Percentiles rank a stretch among this genome's conserved stretches.
Conservation (phyloP, 2,329 filamentous ascomycete species). For the Paracorniculantispora psalliotae region DNA sequence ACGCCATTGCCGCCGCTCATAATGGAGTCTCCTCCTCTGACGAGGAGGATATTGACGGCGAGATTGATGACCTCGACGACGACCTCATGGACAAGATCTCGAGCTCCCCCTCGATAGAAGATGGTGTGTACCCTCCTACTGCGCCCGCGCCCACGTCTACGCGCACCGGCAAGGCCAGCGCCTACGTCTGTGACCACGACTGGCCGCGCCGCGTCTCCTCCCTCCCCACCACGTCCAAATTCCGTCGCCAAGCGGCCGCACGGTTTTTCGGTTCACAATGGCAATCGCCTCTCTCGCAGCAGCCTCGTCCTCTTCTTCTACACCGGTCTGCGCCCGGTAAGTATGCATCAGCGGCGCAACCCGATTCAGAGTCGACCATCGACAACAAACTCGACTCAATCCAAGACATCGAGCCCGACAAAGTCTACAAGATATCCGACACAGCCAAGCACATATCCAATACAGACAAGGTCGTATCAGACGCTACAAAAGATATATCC, state of each 20-base stretch:
- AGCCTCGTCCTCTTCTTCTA: slow-evolving; percentile 13
- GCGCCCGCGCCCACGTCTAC: no score
- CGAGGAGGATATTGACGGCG: slow-evolving; percentile 62
- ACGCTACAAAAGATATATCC: neutral
- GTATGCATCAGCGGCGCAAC: neutral
- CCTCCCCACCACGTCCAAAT: slow-evolving; percentile 29
- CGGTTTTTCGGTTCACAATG: slow-evolving; percentile 10
- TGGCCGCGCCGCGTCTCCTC: slow-evolving; percentile 43
- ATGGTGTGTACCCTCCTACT: slow-evolving; percentile 97
- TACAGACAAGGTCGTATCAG: neutral
- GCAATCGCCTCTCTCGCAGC: slow-evolving; percentile 12
- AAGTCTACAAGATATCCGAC: neutral
- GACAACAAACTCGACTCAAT: neutral
- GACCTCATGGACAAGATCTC: slow-evolving; percentile 99
- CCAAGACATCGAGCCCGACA: neutral
- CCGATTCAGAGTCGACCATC: neutral
- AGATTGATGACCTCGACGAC: slow-evolving; percentile 74
- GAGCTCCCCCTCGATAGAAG: slow-evolving; percentile 96
- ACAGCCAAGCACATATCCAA: no score
- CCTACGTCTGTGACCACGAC: no score
- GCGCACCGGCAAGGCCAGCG: no score
- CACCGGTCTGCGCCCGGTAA: neutral
- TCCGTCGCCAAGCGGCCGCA: slow-evolving; percentile 31
- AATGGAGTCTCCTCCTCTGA: slow-evolving; percentile 51
- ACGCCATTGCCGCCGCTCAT: slow-evolving; percentile 55